phyloP scores from a whole-genome alignment of 768 basidiomycete genomes.

The Hygrophorus russula region DNA sequence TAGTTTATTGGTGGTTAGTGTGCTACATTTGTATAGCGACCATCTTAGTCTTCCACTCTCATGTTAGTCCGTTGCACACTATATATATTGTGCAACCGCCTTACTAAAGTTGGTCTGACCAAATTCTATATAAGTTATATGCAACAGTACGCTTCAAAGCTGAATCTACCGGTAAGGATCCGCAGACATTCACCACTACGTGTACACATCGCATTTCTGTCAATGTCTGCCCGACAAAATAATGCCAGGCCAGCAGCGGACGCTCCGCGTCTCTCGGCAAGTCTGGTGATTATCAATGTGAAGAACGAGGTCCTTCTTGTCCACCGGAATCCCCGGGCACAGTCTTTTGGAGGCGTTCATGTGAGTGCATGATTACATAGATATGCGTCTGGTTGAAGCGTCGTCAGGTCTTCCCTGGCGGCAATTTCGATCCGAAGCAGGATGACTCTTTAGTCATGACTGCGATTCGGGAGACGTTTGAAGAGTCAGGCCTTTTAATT shows the following conservation, averaged over 20 bases:
- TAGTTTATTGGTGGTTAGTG: no score
- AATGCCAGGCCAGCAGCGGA: slow-evolving; percentile 1
- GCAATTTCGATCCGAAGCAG: slow-evolving; percentile 52
- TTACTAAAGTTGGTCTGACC: no score
- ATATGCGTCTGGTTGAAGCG: slow-evolving; percentile 1
- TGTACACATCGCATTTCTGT: not conserved
- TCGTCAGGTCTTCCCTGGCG: slow-evolving; percentile 64
- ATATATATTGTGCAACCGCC: no score
- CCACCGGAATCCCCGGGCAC: slow-evolving; percentile 54
- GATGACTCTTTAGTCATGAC: slow-evolving; percentile 47
- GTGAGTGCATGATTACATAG: slow-evolving; percentile 25
- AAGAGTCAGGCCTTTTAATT: slow-evolving; percentile 60
- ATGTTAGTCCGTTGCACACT: no score
- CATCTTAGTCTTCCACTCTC: no score
- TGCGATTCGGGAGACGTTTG: slow-evolving; percentile 68
- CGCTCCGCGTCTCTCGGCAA: slow-evolving; percentile 52
- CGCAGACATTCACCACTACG: not conserved
- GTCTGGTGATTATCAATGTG: slow-evolving; percentile 51
- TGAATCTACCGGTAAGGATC: no score
- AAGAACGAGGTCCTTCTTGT: slow-evolving; percentile 62
- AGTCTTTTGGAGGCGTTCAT: slow-evolving; percentile 55
- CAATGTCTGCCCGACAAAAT: slow-evolving; percentile 3
- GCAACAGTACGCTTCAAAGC: no score
- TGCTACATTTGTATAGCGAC: no score
- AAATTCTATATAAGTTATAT: no score